Base-by-base conservation (phyloP, 2,329 filamentous ascomycete species). In the Sporothrix sp. region DNA sequence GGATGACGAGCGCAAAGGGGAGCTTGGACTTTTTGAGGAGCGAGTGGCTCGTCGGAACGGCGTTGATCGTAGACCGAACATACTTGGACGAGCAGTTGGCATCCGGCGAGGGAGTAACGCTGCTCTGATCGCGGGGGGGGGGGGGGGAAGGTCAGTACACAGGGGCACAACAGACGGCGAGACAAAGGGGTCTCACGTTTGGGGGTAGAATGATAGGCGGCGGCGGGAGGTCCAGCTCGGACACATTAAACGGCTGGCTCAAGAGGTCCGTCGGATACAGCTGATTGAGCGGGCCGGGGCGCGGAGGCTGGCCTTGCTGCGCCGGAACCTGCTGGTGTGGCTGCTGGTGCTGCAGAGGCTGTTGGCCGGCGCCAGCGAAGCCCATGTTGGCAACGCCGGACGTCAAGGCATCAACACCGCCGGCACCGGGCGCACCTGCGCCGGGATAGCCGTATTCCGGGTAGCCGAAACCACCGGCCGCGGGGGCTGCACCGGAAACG, bases 11-110 rank as follows among this genome's bases (percentile, higher is more conserved):
- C 36, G 91, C 90, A 64, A 97, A 95, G 1, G 93, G 93, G 52
- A 98, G 76, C 68, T 90, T 93, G 51, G 90, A 95, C 72, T 97
- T 97, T 72, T 97, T 98, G 54, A 98, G 77, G 23, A 97, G 76
- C 18, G 87, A 93, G 67, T 94, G 81, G 52, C 87, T 96, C 20
- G 89, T 95, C 3, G 93, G 93, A 38, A 96, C 84, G 23, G 88
- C 88, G 66, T 97, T 97, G 57, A 98, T 71, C 6, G 93, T 97
- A 18, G 93, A 97, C 59, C 93, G 87, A 57, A 97, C 84, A 66
- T 94, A 98, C 73, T 94, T 94, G 21, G 90, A 79, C 50, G 88
- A 81, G 71, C 90, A 95, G 69, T 97, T 98, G 54, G 93, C 84
- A 64, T 86, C 76, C 40, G 88, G 87, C 39, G 93, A 97, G 52